Evolutionary conservation across 2,329 filamentous ascomycete genomes (phyloP).

Genomic region (Fusarium caatingaense): DNA sequence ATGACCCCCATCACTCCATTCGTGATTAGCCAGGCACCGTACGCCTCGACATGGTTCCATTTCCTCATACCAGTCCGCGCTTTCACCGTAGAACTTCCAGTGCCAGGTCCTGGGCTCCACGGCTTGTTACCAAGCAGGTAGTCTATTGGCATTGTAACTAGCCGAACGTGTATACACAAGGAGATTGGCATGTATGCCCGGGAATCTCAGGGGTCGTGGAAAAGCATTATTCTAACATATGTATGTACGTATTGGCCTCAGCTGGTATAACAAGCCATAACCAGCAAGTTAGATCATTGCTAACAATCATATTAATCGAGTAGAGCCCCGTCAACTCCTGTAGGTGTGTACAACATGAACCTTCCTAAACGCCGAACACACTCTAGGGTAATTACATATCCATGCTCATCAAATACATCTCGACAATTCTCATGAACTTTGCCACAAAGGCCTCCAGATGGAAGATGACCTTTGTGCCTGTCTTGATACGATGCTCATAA

Average conservation of each 20-base stretch:
- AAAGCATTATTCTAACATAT: neutral
- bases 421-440: conserved; percentile 96
- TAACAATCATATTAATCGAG: conserved; percentile 4
- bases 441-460: conserved; percentile 98
- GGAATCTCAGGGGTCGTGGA: neutral
- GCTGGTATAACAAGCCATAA: neutral
- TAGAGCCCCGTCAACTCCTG: conserved; percentile 19
- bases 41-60: conserved; percentile 25
- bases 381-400: conserved; percentile 63
- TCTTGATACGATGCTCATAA: conserved; percentile 94
- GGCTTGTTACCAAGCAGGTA: neutral
- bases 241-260: neutral
- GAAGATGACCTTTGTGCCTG: conserved; percentile 95
- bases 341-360: conserved; percentile 25
- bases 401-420: conserved; percentile 92
- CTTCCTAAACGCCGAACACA: conserved; percentile 42
- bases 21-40: conserved; percentile 20
- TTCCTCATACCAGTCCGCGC: conserved; percentile 41
- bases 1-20: conserved; percentile 24
- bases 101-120: conserved; percentile 12
- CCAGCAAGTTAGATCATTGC: neutral
- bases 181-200: neutral
- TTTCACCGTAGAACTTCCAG: conserved; percentile 18
- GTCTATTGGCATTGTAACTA: conserved; percentile 4
- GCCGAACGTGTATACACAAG: neutral